Evolutionary conservation across 2,329 filamentous ascomycete species (phyloP), one percentile per base, ranked within the genome.

Genomic region (Teratosphaeria pseudoeucalypti): DNA sequence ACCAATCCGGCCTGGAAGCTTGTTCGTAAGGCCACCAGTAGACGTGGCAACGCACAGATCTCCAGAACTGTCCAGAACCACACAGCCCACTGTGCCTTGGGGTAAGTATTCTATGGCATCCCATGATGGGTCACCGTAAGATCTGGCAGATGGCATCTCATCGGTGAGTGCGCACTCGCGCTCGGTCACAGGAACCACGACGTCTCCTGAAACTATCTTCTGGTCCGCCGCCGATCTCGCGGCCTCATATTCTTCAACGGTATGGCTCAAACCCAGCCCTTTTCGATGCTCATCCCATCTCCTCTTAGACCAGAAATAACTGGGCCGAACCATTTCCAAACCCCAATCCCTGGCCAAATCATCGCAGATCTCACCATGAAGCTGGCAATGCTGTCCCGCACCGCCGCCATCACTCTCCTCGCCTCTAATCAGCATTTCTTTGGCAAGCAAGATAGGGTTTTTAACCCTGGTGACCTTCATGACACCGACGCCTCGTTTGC

Each of bases 11-110:
- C 90, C 91, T 0, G 89, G 88, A 58, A 92, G 75, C 76, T 96
- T 96, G 72, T 96, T 96, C 26, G 91, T 96, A 72, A 95, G 72
- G 0, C 91, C 91, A 5, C 91, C 91, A 0, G 83, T 86, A 39
- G 80, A 83, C 0, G 83, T 86, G 2, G 83, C 83, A 54, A 79
- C 80, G 58, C 88, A 91, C 2, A 95, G 73, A 3, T 87, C 83
- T 0, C 90, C 90, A 49, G 85, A 81, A n/a, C 77, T 77, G 71
- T 95, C 91, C 7, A 95, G 76, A 27, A 88, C 90, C 0, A 95
- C 89, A 7, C 88, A 89, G 1, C 91, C 91, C 34, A 88, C 87
- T 0, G 91, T 96, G 0, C 91, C 91, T 73, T 95, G 90, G 0
- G 89, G 87, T 16, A 95, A 77, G 68, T 87, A 90, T 65, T 85